Percentiles rank a stretch among this genome's conserved stretches.
Evolutionary conservation across 1,284 basidiomycete genomes (phyloP).

Genomic region (Cryptococcus sp.): DNA sequence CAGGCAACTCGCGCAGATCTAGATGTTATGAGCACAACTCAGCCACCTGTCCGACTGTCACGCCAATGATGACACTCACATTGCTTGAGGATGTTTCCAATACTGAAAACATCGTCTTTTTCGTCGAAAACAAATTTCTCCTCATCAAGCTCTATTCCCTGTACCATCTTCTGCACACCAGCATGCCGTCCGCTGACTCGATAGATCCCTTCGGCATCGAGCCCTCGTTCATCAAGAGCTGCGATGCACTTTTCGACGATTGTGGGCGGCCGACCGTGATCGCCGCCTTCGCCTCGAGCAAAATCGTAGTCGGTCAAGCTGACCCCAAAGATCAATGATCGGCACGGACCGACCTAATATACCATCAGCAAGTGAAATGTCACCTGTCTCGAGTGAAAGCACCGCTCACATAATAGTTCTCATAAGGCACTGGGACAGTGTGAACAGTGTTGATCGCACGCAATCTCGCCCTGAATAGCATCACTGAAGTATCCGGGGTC

Average conservation of each 20-base stretch:
- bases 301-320: constrained; percentile 89
- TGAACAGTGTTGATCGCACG: constrained; percentile 15
- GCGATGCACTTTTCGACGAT: constrained; percentile 81
- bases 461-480: constrained; percentile 27
- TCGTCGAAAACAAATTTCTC: constrained; percentile 72
- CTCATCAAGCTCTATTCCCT: constrained; percentile 88
- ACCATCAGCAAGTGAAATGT: constrained; percentile 47
- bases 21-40: constrained; percentile 59
- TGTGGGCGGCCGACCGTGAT: constrained; percentile 66
- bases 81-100: constrained; percentile 90
- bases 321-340: constrained; percentile 82
- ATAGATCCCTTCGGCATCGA: constrained; percentile 75
- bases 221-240: constrained; percentile 74
- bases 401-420: constrained; percentile 46
- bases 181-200: constrained; percentile 71
- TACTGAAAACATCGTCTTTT: constrained; percentile 81
- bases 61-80: constrained; percentile 17
- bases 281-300: constrained; percentile 68
- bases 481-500: constrained; percentile 22
- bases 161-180: constrained; percentile 80
- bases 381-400: not conserved
- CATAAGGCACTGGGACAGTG: constrained; percentile 42
- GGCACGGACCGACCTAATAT: constrained; percentile 76
- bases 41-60: not conserved
- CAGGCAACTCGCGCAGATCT: constrained; percentile 81